Evolutionary conservation across 2,329 filamentous ascomycete genomes (phyloP).

Genomic region (Periconia macrospinosa): DNA sequence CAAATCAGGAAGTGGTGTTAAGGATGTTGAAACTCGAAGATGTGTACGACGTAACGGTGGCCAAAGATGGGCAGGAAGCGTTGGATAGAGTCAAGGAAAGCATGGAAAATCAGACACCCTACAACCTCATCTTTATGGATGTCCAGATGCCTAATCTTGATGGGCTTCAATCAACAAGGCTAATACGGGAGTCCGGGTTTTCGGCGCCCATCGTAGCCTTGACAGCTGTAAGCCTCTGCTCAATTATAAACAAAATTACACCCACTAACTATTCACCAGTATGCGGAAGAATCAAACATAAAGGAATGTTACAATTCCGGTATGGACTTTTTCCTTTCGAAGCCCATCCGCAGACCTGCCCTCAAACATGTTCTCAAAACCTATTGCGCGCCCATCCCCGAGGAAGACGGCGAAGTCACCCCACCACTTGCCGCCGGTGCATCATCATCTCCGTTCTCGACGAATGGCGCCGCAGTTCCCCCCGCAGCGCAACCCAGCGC

Average conservation of each 20-base stretch:
- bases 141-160: constrained; percentile 93
- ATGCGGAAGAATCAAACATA: constrained; percentile 10
- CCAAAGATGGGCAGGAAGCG: constrained; percentile 75
- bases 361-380: constrained; percentile 83
- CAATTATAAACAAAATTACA: neutral
- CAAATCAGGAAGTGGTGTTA: constrained; percentile 52
- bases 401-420: constrained; percentile 55
- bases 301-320: constrained; percentile 72
- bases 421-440: constrained; percentile 13
- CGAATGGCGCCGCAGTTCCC: constrained; percentile 7
- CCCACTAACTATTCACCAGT: constrained; percentile 1
- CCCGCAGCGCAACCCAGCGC: neutral
- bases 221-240: constrained; percentile 74
- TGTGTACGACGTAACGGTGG: constrained; percentile 85
- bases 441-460: neutral
- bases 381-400: constrained; percentile 77
- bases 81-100: constrained; percentile 81
- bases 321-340: constrained; percentile 85
- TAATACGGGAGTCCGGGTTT: constrained; percentile 87
- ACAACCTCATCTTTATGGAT: constrained; percentile 95
- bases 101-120: constrained; percentile 72
- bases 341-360: constrained; percentile 77
- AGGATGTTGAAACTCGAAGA: constrained; percentile 75
- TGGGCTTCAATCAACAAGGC: constrained; percentile 79
- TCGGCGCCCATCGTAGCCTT: constrained; percentile 85